Evolutionary conservation across 345 rosid species (phyloP).

Genomic region (Eutrema yunnanense): DNA sequence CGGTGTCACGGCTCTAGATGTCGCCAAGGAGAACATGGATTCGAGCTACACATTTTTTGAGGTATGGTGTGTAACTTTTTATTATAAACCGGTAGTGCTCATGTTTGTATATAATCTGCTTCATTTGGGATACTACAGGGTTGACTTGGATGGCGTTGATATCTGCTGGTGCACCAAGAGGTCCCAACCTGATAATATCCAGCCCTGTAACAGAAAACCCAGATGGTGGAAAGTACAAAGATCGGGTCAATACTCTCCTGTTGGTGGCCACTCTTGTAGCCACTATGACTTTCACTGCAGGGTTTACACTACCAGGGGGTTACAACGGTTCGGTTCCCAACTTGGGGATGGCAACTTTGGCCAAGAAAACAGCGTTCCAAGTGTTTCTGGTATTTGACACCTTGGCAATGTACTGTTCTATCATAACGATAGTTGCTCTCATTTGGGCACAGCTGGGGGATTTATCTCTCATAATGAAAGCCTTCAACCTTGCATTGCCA

Average conservation of each 20-base stretch:
- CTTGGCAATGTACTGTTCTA: too few species aligned
- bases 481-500: not conserved
- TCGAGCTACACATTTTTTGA: not conserved
- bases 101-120: not conserved
- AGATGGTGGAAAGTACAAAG: too few species aligned
- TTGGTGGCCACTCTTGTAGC: too few species aligned
- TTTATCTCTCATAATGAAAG: not conserved
- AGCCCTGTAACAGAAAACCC: too few species aligned
- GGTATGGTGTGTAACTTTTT: not conserved
- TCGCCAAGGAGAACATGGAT: not conserved
- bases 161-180: not conserved
- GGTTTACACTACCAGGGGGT: too few species aligned
- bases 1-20: slow-evolving; percentile 9
- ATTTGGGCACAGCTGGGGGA: not conserved
- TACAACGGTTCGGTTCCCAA: too few species aligned
- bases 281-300: too few species aligned
- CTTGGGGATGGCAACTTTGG: too few species aligned
- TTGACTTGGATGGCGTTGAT: slow-evolving; percentile 8
- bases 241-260: too few species aligned
- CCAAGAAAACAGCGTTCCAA: too few species aligned
- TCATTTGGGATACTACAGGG: not conserved
- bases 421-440: not conserved
- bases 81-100: not conserved
- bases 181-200: not conserved
- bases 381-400: too few species aligned